A percentile compares a stretch with the other conserved stretches of the same genome.
Conservation (phyloP, 768 basidiomycete genomes). For the Naematelia encephala region DNA sequence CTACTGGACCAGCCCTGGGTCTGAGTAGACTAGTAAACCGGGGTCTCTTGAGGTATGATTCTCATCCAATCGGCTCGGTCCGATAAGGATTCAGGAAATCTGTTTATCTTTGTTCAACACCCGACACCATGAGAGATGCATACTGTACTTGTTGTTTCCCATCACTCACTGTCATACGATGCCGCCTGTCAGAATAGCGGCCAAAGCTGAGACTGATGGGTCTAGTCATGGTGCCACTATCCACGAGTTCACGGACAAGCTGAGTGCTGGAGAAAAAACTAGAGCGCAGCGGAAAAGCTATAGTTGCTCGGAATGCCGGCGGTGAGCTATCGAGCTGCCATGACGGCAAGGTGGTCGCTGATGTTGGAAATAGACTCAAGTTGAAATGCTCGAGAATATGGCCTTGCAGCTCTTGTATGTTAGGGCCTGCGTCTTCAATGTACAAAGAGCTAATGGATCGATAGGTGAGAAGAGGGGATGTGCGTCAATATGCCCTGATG, state of each 20-base stretch:
- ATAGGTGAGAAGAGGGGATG: constrained; percentile 44
- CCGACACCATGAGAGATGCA: too few species aligned
- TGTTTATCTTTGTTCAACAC: background rate
- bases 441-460: background rate
- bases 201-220: background rate
- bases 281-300: constrained; percentile 15
- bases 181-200: background rate
- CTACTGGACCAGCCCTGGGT: too few species aligned
- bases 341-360: background rate
- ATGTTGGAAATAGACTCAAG: constrained; percentile 20
- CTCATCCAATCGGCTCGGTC: background rate
- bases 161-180: background rate
- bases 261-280: background rate
- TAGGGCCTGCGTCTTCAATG: background rate
- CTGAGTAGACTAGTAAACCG: too few species aligned
- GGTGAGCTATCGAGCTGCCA: constrained; percentile 21
- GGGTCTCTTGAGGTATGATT: background rate
- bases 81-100: background rate
- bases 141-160: too few species aligned
- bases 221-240: background rate
- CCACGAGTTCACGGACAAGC: background rate
- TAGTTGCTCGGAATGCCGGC: constrained; percentile 48
- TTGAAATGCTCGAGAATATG: constrained; percentile 47
- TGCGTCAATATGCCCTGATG: constrained; percentile 47
- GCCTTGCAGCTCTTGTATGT: constrained; percentile 47